Evolutionary conservation across 306 rosid species (phyloP), one percentile per base, ranked within the genome.

Genomic region (Dicorynia guianensis): DNA sequence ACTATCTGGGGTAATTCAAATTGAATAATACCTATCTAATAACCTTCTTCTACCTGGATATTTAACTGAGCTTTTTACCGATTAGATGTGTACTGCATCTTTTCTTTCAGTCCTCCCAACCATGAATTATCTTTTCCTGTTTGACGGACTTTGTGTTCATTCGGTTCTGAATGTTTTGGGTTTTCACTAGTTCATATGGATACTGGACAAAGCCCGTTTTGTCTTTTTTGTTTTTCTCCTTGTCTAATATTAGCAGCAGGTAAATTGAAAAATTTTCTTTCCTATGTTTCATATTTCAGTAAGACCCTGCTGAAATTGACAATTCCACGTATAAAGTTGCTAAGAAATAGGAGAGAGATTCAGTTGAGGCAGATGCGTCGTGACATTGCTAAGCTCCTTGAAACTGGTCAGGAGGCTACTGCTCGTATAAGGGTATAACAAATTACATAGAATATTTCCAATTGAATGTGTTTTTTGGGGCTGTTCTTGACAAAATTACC

Each of bases 361-460:
- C 98, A 92, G 80, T 50, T 95, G 52, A 95, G 78, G 86, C 95
- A 92, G 84, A 95, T 92, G 98, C 91, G 98, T 10, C 93, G 96
- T 3, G 97, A 92, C 30, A 92, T 95, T 77, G 97, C 97, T 79
- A 95, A 95, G 90, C 92, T 95, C 74, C 98, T 95, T 79, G 97
- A 92, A 85, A 92, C 97, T 67, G 97, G 98, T 57, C 98, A 95
- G 81, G 97, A 95, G 84, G 98, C 98, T 80, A 95, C 98, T 3
- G 98, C 98, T 79, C 94, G 97, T 6, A 90, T 95, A 52, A 85
- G 98, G 88, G 97, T 95, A 87, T 42, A 14, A 8, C 33, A 3
- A 13, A 73, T 82, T 65, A 34, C 76, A 44, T 54, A 20, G 34
- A 43, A 67, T 39, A 33, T 52, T 53, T 15, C 38, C 6, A 30